Base-by-base conservation (phyloP, 2,329 filamentous ascomycete genomes). In the Fusarium praegraminearum region DNA sequence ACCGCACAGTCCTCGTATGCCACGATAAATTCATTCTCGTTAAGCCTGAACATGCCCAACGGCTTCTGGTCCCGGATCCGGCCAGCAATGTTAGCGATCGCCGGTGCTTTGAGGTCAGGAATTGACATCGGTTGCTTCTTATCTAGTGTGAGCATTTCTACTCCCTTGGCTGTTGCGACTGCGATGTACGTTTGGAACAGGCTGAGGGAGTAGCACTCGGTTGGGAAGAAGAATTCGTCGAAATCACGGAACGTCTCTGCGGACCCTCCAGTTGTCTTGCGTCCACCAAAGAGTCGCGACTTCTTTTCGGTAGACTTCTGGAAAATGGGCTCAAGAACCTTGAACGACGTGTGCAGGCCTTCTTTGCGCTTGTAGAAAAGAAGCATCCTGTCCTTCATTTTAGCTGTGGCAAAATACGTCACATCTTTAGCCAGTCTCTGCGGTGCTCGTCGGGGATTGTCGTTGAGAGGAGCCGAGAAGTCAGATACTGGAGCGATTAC, bases 321-420 rank as follows among this genome's bases (percentile, higher is more conserved):
- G 76, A 96, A 92, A 28, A 99, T 93, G 1, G 96, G 96, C 78
- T 99, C 96, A 11, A 99, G 88, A 15, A 99, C 94, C 82, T 94
- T 98, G 86, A 99, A 98, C 0, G 92, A 97, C 26, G 93, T 98
- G 74, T 94, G 93, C 65, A 98, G 86, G 30, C 91, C 91, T 78
- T 98, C 96, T 67, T 93, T 93, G 78, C 97, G 97, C 83, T 98
- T 98, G 86, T 98, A 99, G 79, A 99, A 95, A 30, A 99, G 90
- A 10, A 99, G 84, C 70, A 92, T 94, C 10, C 96, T 89, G 65
- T 99, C 96, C 84, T 99, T 99, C 94, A 99, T 98, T 63, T 92
- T 90, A 12, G 95, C 96, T 2, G 94, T 96, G 18, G 94, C 93
- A 78, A 99, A 99, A 84, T 98, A 99, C 16, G 94, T 93, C 22